These are phyloP conservation scores for Saccharomycopsis selenospora DNA, from an alignment of 805 yeast species.

Conservation along the genomic window DNA sequence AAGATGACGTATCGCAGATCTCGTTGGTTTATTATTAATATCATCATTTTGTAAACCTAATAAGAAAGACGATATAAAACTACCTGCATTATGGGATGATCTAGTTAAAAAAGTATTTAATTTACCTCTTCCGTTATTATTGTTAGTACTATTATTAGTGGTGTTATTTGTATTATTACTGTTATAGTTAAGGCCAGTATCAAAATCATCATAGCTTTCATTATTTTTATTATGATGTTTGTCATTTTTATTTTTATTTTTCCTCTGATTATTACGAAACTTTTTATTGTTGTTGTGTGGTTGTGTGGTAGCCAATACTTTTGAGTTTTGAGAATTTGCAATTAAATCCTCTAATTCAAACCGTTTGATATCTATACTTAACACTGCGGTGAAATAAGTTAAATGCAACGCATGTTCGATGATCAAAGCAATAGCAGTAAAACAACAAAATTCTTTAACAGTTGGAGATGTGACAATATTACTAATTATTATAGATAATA, in stretches of 20 bases:
- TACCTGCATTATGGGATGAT: slow-evolving; percentile 23
- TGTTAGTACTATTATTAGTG: no score
- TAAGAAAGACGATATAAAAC: slow-evolving; percentile 27
- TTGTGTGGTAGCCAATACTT: neutral
- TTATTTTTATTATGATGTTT: neutral
- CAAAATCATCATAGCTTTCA: slow-evolving; percentile 4
- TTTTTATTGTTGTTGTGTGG: neutral
- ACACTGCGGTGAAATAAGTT: slow-evolving; percentile 57
- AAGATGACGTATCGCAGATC: slow-evolving; percentile 25
- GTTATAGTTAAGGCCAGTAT: no score
- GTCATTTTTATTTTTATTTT: no score
- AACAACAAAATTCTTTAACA: slow-evolving; percentile 37
- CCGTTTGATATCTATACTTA: slow-evolving; percentile 60
- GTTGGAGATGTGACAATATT: slow-evolving; percentile 28
- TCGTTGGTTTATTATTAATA: slow-evolving; percentile 8
- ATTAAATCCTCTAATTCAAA: slow-evolving; percentile 52
- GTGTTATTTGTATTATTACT: no score
- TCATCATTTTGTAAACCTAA: slow-evolving; percentile 21
- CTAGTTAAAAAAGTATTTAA: neutral
- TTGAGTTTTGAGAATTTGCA: slow-evolving; percentile 9
- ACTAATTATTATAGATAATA: slow-evolving; percentile 25
- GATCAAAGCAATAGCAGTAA: slow-evolving; percentile 41
- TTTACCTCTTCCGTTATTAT: slow-evolving; percentile 1
- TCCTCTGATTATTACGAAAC: no score
- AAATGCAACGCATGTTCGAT: slow-evolving; percentile 56